Evolutionary conservation across 2,329 filamentous ascomycete species (phyloP).

Genomic region (Trichoderma aggressivum): DNA sequence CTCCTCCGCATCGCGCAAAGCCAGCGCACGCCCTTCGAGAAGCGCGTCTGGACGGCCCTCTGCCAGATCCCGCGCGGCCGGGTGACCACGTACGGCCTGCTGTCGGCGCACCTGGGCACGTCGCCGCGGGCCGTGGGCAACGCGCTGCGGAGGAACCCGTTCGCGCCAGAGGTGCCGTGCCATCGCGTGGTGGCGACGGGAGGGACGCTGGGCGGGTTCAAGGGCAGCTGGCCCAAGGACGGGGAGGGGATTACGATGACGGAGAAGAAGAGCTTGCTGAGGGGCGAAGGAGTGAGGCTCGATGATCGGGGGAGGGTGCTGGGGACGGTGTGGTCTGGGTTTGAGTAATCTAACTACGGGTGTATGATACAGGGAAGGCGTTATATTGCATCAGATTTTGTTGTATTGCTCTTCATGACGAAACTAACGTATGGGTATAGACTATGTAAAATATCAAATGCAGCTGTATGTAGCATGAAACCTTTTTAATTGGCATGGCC

Average conservation of each 20-base stretch:
- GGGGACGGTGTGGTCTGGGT: constrained; percentile 51
- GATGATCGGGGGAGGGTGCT: constrained; percentile 58
- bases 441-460: too few relatives aligned
- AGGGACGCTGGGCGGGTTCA: constrained; percentile 68
- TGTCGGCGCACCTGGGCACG: constrained; percentile 65
- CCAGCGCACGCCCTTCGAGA: constrained; percentile 53
- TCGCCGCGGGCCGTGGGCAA: constrained; percentile 76
- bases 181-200: constrained; percentile 75
- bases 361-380: not conserved
- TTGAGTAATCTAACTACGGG: not conserved
- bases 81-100: constrained; percentile 73
- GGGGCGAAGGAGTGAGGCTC: constrained; percentile 62
- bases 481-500: not conserved
- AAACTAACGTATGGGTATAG: not conserved
- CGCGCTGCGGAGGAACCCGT: constrained; percentile 74
- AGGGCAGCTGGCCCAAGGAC: constrained; percentile 60
- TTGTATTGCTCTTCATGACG: not conserved
- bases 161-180: constrained; percentile 77
- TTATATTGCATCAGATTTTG: not conserved
- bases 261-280: constrained; percentile 61
- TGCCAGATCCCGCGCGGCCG: constrained; percentile 72
- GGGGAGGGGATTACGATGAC: constrained; percentile 61
- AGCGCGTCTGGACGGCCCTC: constrained; percentile 66
- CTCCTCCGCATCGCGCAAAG: constrained; percentile 45
- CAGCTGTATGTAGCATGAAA: not conserved